Conservation (phyloP, 2,329 filamentous ascomycete genomes). For the Nothopassalora personata region DNA sequence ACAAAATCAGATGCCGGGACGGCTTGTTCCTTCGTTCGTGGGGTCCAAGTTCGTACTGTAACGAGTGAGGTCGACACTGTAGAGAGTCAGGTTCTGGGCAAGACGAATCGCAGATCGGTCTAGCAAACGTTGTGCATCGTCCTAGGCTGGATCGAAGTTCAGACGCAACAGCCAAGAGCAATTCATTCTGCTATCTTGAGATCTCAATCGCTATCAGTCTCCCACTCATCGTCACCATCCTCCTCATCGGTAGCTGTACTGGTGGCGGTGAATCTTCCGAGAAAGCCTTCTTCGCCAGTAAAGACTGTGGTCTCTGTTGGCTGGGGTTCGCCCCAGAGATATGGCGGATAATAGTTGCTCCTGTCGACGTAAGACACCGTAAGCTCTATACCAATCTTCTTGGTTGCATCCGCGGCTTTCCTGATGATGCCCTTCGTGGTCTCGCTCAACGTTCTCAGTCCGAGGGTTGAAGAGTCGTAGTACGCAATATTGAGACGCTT, state of each 20-base stretch:
- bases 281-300: conserved; percentile 1
- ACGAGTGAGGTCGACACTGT: neutral
- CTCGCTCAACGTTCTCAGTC: neutral
- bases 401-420: conserved; percentile 4
- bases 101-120: too few relatives aligned
- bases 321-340: conserved; percentile 17
- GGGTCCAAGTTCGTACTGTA: conserved; percentile 20
- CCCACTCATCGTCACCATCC: conserved; percentile 7
- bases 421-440: conserved; percentile 2
- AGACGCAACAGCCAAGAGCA: too few relatives aligned
- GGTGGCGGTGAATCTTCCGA: neutral
- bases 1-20: conserved; percentile 23
- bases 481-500: conserved; percentile 7
- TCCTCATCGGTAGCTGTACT: neutral
- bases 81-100: too few relatives aligned
- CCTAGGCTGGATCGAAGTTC: too few relatives aligned
- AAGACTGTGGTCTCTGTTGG: conserved; percentile 7
- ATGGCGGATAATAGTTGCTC: conserved; percentile 20
- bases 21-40: conserved; percentile 26
- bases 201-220: neutral
- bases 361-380: conserved; percentile 4
- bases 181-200: too few relatives aligned
- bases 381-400: conserved; percentile 8
- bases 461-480: neutral
- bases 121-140: too few relatives aligned